These are phyloP conservation scores for Anastatica hierochuntica DNA, from an alignment of 345 rosid genomes.

Conservation along the genomic window DNA sequence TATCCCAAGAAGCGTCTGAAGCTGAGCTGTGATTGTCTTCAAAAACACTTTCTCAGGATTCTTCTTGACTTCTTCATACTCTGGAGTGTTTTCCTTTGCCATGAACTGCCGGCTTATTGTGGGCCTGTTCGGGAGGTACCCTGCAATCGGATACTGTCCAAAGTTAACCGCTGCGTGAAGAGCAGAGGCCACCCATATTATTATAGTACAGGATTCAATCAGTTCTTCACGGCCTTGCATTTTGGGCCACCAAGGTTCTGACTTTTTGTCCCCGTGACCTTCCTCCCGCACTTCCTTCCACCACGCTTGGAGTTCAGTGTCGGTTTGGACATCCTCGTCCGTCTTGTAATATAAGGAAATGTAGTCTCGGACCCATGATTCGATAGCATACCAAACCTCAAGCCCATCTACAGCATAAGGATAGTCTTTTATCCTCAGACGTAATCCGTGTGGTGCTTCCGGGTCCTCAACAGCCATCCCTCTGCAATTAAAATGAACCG, in stretches of 20 bases:
- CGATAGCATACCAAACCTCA: conserved; percentile 62
- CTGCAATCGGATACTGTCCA: conserved; percentile 63
- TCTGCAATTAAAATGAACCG: conserved; percentile 22
- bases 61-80: conserved; percentile 36
- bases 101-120: conserved; percentile 47
- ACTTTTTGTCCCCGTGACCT: conserved; percentile 67
- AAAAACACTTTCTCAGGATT: conserved; percentile 44
- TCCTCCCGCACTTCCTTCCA: conserved; percentile 60
- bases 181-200: conserved; percentile 68
- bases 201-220: conserved; percentile 46
- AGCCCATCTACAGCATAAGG: conserved; percentile 75
- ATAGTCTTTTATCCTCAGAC: conserved; percentile 52
- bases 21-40: conserved; percentile 39
- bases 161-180: conserved; percentile 66
- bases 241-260: conserved; percentile 68
- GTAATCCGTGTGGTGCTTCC: conserved; percentile 43
- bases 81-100: conserved; percentile 45
- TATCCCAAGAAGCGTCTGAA: conserved; percentile 37
- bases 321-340: conserved; percentile 35
- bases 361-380: conserved; percentile 56
- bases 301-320: conserved; percentile 57
- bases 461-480: conserved; percentile 63
- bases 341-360: conserved; percentile 42
- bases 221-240: conserved; percentile 44
- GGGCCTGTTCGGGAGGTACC: conserved; percentile 56